phyloP scores from a whole-genome alignment of 345 rosid species.

The Syzygium aqueum region DNA sequence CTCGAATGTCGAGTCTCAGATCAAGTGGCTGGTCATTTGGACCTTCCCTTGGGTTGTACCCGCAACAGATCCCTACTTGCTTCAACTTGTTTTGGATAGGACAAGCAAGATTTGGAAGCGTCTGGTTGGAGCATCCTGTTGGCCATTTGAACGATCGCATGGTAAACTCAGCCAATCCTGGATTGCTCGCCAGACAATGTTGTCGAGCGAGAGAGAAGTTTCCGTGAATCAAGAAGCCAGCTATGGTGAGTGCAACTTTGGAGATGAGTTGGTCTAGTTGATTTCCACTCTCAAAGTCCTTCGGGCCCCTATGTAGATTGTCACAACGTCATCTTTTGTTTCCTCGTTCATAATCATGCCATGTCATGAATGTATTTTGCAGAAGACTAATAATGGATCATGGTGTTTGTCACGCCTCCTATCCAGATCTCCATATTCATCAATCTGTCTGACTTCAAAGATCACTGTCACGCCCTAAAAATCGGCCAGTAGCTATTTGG shows the following conservation, averaged over 20 bases:
- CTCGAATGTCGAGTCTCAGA: background rate
- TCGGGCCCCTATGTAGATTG: background rate
- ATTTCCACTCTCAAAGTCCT: background rate
- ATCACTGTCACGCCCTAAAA: accelerated
- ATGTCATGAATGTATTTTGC: background rate
- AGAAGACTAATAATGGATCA: background rate
- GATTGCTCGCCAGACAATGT: background rate
- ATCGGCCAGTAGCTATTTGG: background rate
- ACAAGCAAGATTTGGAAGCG: background rate
- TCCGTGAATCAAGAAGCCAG: accelerated
- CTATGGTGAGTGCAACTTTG: background rate
- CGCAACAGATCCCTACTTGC: background rate
- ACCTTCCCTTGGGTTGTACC: background rate
- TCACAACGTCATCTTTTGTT: background rate
- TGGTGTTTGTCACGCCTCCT: accelerated
- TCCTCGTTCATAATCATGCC: background rate
- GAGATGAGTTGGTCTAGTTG: background rate
- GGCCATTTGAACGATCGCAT: background rate
- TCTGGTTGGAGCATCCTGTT: background rate
- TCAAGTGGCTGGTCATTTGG: background rate
- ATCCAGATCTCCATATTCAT: background rate
- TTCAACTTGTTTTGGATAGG: background rate
- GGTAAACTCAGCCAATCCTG: background rate
- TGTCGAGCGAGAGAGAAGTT: background rate
- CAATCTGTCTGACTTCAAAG: background rate